These are phyloP conservation scores for Calonectria crousiana DNA, from an alignment of 2,329 filamentous ascomycete species.

Conservation along the genomic window DNA sequence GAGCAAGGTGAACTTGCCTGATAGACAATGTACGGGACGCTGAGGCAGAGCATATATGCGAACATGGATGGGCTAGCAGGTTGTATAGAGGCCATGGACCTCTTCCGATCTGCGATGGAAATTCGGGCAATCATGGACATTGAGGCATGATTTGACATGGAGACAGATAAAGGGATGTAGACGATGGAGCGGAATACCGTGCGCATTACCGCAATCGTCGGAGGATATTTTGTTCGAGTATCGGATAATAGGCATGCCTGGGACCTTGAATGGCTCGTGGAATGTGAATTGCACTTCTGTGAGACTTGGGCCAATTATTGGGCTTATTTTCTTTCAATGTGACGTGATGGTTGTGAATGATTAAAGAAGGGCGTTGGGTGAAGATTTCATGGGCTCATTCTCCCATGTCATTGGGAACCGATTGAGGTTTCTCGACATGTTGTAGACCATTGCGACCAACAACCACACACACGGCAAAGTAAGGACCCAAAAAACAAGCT, in stretches of 20 bases:
- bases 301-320: not conserved
- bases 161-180: constrained; percentile 24
- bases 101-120: constrained; percentile 8
- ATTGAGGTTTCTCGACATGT: not conserved
- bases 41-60: not conserved
- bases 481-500: not conserved
- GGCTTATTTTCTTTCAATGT: not conserved
- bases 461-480: not conserved
- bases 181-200: constrained; percentile 27
- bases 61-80: not conserved
- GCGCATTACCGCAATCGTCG: constrained; percentile 30
- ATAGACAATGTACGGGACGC: constrained; percentile 11
- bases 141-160: constrained; percentile 11
- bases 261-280: constrained; percentile 21
- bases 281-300: constrained; percentile 24
- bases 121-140: constrained; percentile 11
- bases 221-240: constrained; percentile 43
- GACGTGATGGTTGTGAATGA: not conserved
- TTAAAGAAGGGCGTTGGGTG: not conserved
- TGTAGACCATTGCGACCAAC: not conserved
- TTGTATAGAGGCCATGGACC: not conserved
- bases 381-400: not conserved
- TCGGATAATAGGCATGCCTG: constrained; percentile 35
- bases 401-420: not conserved
- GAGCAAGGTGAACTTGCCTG: not conserved